Conservation (phyloP, 768 basidiomycete species). For the Phaeotremella skinneri region DNA sequence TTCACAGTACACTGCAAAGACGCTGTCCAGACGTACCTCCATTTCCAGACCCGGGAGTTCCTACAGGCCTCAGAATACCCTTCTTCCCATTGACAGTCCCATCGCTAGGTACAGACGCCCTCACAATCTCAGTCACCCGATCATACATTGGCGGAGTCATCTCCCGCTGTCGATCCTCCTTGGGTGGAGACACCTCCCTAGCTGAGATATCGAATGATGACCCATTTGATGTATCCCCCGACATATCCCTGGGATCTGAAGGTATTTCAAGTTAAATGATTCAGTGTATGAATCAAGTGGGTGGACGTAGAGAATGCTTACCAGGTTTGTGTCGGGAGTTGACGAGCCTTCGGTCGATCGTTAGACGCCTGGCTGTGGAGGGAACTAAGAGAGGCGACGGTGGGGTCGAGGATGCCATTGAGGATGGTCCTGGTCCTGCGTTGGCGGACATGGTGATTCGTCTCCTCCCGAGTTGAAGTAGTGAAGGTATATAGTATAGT, state of each 20-base stretch:
- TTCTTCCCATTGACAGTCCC: constrained; percentile 26
- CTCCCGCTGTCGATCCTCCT: constrained; percentile 8
- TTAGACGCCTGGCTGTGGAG: constrained; percentile 12
- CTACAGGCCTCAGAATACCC: constrained; percentile 39
- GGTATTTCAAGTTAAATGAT: constrained; percentile 5
- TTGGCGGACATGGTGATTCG: constrained; percentile 11
- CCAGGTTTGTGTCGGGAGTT: constrained; percentile 41
- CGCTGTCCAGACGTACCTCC: constrained; percentile 44
- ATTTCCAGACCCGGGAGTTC: constrained; percentile 47
- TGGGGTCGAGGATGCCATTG: constrained; percentile 13
- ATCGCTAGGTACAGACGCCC: constrained; percentile 9
- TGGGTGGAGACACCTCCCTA: not conserved
- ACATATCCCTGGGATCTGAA: constrained; percentile 22
- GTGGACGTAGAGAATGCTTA: constrained; percentile 15
- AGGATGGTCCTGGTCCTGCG: constrained; percentile 32
- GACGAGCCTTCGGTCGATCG: constrained; percentile 31
- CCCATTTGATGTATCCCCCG: constrained; percentile 4
- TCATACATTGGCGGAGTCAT: constrained; percentile 6
- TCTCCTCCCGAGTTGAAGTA: not conserved
- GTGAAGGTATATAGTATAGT: constrained; percentile 1
- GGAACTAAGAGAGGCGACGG: constrained; percentile 20
- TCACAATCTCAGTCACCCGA: not conserved
- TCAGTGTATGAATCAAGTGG: not conserved
- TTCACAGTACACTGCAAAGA: no score
- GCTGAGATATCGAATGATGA: not conserved